These are phyloP conservation scores for Talaromyces amestolkiae DNA, from an alignment of 2,329 filamentous ascomycete species.

Conservation along the genomic window DNA sequence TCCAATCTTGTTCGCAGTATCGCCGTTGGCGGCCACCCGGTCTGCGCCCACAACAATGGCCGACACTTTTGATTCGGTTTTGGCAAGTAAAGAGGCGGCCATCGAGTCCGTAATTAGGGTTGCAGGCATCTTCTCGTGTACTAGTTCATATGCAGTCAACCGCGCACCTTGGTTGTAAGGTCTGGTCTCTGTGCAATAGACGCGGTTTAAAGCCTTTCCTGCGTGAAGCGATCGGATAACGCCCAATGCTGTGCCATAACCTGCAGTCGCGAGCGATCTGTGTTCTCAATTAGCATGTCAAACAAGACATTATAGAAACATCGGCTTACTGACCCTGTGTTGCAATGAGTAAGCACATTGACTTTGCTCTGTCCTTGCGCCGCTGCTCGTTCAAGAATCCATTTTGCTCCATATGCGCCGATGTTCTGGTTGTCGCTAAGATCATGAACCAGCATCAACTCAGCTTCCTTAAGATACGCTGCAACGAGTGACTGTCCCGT, in stretches of 20 bases:
- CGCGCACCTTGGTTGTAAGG: conserved; percentile 98
- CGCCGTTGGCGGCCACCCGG: conserved; percentile 90
- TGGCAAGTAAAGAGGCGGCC: conserved; percentile 77
- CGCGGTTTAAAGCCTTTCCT: conserved; percentile 67
- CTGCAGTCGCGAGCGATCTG: conserved; percentile 88
- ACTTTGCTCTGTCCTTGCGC: conserved; percentile 56
- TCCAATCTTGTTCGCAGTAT: conserved; percentile 98
- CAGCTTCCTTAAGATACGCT: conserved; percentile 75
- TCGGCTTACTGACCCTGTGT: conserved; percentile 68
- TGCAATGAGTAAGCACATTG: conserved; percentile 95
- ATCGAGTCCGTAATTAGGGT: conserved; percentile 96
- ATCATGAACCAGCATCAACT: conserved; percentile 83
- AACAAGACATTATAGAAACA: background rate
- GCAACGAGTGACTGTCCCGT: conserved; percentile 54
- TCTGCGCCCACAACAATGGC: conserved; percentile 94
- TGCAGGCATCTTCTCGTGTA: conserved; percentile 85
- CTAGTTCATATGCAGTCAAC: conserved; percentile 93
- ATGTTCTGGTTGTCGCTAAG: conserved; percentile 84
- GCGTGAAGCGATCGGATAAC: conserved; percentile 82
- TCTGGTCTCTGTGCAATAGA: conserved; percentile 93
- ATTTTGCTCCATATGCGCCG: conserved; percentile 76
- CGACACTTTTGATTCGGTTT: conserved; percentile 63
- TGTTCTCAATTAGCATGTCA: conserved; percentile 9
- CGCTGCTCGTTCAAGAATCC: conserved; percentile 64
- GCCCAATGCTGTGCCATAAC: conserved; percentile 93